phyloP scores from a whole-genome alignment of 257 asterid genomes.

The Forsythia suspensa region DNA sequence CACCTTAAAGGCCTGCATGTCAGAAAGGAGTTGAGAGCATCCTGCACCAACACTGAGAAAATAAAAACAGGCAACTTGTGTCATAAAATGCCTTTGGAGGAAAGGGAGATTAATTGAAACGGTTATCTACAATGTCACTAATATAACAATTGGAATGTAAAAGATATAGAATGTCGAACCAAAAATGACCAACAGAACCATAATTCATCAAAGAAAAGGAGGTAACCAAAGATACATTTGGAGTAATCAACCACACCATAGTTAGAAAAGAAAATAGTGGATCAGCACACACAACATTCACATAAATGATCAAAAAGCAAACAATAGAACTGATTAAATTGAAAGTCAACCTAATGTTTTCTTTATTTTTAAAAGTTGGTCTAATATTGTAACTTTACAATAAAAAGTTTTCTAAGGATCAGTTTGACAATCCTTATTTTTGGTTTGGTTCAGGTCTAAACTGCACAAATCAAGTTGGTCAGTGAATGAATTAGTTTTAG shows the following conservation, averaged over 20 bases:
- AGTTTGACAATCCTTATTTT: background rate
- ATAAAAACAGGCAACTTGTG: slow-evolving; percentile 25
- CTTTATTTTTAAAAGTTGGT: background rate
- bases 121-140: background rate
- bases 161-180: background rate
- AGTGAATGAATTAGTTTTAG: background rate
- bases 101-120: slow-evolving; percentile 2
- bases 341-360: background rate
- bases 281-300: background rate
- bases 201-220: background rate
- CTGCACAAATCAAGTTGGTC: background rate
- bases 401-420: background rate
- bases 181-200: background rate
- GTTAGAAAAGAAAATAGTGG: background rate
- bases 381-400: background rate
- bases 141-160: background rate
- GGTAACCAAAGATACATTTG: background rate
- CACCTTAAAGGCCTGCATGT: slow-evolving; percentile 99
- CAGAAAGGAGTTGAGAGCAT: slow-evolving; percentile 97
- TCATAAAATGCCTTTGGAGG: slow-evolving; percentile 28
- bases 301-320: background rate
- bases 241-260: background rate
- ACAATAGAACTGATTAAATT: background rate
- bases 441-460: background rate
- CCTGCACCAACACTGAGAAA: slow-evolving; percentile 93